A percentile compares a stretch with the other conserved stretches of the same genome.
Conservation (phyloP, 306 rosid genomes). For the Prunus persica region Prunus_persica_NCBIv2 NC_034012.1:4320501-4321000, state of each 20-base stretch:
- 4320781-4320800: slow-evolving; percentile 13
- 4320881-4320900: slow-evolving; percentile 11
- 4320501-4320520: too few relatives aligned
- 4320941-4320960: slow-evolving; percentile 55
- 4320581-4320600: not conserved
- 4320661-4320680: slow-evolving; percentile 36
- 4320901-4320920: slow-evolving; percentile 30
- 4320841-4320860: slow-evolving; percentile 23
- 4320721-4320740: slow-evolving; percentile 37
- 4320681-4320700: slow-evolving; percentile 54
- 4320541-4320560: too few relatives aligned
- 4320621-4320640: slow-evolving; percentile 21
- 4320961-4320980: slow-evolving; percentile 41
- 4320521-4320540: too few relatives aligned
- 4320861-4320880: slow-evolving; percentile 21
- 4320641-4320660: not conserved
- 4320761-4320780: slow-evolving; percentile 44
- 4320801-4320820: slow-evolving; percentile 44
- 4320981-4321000: slow-evolving; percentile 61
- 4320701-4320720: slow-evolving; percentile 52
- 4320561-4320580: not conserved
- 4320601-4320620: slow-evolving; percentile 18
- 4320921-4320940: slow-evolving; percentile 18
- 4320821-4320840: slow-evolving; percentile 44
- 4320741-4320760: slow-evolving; percentile 60